Percentiles rank a stretch among this genome's conserved stretches.
phyloP scores from a whole-genome alignment of 2,329 filamentous ascomycete genomes.

The Phialocephala sp. region DNA sequence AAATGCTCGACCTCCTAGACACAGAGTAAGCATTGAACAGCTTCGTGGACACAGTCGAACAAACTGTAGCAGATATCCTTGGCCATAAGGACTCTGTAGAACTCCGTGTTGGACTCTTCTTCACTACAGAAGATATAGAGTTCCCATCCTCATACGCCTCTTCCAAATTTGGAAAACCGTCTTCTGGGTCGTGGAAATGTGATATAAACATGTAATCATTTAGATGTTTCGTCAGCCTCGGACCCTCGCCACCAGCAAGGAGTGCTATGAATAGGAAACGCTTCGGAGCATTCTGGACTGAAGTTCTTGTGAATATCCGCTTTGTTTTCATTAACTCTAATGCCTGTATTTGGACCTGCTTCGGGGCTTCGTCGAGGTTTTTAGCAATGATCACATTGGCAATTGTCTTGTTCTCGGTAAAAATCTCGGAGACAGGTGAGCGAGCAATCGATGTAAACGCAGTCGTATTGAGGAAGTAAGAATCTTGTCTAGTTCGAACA shows the following conservation, averaged over 20 bases:
- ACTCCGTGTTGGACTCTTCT: slow-evolving; percentile 34
- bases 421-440: slow-evolving; percentile 44
- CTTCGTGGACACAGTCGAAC: slow-evolving; percentile 6
- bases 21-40: slow-evolving; percentile 23
- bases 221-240: slow-evolving; percentile 61
- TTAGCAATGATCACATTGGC: slow-evolving; percentile 84
- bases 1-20: slow-evolving; percentile 40
- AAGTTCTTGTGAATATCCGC: slow-evolving; percentile 76
- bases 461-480: slow-evolving; percentile 41
- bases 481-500: slow-evolving; percentile 39
- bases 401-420: slow-evolving; percentile 59
- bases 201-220: slow-evolving; percentile 90
- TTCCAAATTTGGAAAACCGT: slow-evolving; percentile 79
- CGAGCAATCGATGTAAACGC: slow-evolving; percentile 39
- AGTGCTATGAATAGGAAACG: slow-evolving; percentile 82
- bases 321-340: slow-evolving; percentile 79
- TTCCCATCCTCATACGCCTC: slow-evolving; percentile 52
- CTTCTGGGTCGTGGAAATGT: slow-evolving; percentile 76
- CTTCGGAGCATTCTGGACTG: slow-evolving; percentile 75
- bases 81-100: slow-evolving; percentile 30
- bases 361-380: slow-evolving; percentile 76
- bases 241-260: slow-evolving; percentile 57
- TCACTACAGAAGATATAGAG: slow-evolving; percentile 42
- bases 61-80: slow-evolving; percentile 37
- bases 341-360: slow-evolving; percentile 81